These are phyloP conservation scores for Fulvia fulva DNA, from an alignment of 2,329 filamentous ascomycete species.

Conservation along the genomic window DNA sequence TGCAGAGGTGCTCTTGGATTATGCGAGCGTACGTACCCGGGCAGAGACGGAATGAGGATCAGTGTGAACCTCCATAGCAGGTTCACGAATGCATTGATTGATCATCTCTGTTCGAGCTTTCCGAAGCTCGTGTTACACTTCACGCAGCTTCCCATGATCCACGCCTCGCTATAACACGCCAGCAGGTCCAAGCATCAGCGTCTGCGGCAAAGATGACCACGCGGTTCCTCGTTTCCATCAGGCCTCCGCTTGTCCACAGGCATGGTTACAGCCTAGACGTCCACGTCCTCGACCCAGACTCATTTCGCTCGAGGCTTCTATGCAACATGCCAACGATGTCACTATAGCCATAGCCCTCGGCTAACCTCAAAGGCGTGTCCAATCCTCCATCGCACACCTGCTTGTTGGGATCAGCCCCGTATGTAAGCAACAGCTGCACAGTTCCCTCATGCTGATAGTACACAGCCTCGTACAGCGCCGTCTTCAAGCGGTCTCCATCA, in stretches of 20 bases:
- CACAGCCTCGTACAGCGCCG: constrained; percentile 17
- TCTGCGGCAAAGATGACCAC: too few species aligned
- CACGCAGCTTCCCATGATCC: too few species aligned
- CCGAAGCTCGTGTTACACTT: too few species aligned
- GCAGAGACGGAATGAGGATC: neutral
- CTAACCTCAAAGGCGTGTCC: constrained; percentile 14
- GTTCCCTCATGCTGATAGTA: constrained; percentile 16
- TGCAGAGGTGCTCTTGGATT: too few species aligned
- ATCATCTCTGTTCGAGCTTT: too few species aligned
- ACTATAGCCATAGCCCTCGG: constrained; percentile 8
- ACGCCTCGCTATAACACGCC: too few species aligned
- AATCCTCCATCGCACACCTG: constrained; percentile 2
- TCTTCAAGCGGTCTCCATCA: constrained; percentile 12
- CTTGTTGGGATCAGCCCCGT: constrained; percentile 14
- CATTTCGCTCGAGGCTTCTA: neutral
- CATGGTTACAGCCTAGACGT: constrained; percentile 6
- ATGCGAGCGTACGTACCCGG: too few species aligned
- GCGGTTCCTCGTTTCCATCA: too few species aligned
- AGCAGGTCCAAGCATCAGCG: too few species aligned
- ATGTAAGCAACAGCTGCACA: constrained; percentile 8
- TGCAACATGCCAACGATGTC: constrained; percentile 8
- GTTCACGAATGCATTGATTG: too few species aligned
- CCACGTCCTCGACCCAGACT: neutral
- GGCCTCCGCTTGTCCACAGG: too few species aligned
- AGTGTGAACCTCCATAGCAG: neutral